Evolutionary conservation across 148 eudicot species (phyloP).

Genomic region (Cornus controversa): DNA sequence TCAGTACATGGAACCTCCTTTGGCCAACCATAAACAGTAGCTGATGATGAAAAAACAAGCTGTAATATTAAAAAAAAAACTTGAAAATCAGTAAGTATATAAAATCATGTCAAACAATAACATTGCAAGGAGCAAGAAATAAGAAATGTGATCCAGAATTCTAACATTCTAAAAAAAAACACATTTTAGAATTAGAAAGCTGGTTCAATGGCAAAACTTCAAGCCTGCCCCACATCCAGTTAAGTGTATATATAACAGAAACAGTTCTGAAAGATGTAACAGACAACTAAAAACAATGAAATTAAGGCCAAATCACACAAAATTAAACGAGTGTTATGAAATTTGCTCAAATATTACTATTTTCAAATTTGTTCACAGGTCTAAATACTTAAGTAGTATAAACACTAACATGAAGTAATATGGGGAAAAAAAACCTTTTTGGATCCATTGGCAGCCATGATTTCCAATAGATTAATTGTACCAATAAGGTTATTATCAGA

Average conservation of each 20-base stretch:
- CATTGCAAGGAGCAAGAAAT: too few relatives aligned
- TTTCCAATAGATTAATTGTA: constrained; percentile 79
- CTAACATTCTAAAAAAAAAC: too few relatives aligned
- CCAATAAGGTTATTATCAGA: constrained; percentile 86
- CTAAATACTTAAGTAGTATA: not conserved
- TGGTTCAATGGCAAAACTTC: too few relatives aligned
- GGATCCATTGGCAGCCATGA: constrained; percentile 92
- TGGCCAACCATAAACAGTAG: constrained; percentile 99
- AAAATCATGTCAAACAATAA: not conserved
- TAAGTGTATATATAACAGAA: too few relatives aligned
- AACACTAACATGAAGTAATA: not conserved
- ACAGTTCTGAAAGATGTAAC: too few relatives aligned
- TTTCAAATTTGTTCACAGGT: not conserved
- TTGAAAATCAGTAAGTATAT: constrained; percentile 14
- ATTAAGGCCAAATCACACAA: not conserved
- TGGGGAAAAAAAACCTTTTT: constrained; percentile 49
- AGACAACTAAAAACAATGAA: not conserved
- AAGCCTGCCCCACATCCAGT: too few relatives aligned
- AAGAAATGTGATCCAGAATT: too few relatives aligned
- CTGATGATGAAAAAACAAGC: constrained; percentile 98
- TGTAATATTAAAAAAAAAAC: constrained; percentile 29
- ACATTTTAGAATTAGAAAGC: too few relatives aligned
- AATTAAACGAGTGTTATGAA: not conserved
- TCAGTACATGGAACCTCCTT: constrained; percentile 93
- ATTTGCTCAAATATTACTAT: too few relatives aligned